phyloP scores from a whole-genome alignment of 352 stramenopile genomes.

The Pythium sp. region DNA sequence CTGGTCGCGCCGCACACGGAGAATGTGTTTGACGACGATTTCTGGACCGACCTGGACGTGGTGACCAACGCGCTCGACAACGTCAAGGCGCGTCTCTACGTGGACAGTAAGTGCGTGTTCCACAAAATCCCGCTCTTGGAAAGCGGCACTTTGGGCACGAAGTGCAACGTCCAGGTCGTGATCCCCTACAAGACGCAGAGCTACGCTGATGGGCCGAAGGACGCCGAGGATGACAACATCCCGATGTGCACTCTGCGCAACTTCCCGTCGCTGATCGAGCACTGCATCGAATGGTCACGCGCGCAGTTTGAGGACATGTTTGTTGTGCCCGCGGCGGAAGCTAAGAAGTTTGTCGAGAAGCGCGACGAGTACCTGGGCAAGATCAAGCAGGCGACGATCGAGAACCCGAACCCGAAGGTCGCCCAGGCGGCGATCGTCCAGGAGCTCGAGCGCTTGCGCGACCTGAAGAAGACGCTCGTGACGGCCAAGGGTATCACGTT shows the following conservation, averaged over 20 bases:
- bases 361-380: constrained; percentile 73
- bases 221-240: constrained; percentile 98
- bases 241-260: constrained; percentile 99
- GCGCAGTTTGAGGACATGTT: constrained; percentile 86
- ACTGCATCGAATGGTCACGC: constrained; percentile 99
- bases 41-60: constrained; percentile 87
- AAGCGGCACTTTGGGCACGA: constrained; percentile 97
- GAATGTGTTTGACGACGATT: constrained; percentile 78
- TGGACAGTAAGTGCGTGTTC: constrained; percentile 98
- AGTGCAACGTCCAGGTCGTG: constrained; percentile 95
- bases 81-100: constrained; percentile 96
- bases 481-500: constrained; percentile 58
- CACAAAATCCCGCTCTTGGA: constrained; percentile 97
- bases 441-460: constrained; percentile 67
- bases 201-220: constrained; percentile 94
- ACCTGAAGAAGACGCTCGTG: constrained; percentile 51
- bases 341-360: constrained; percentile 84
- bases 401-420: constrained; percentile 73
- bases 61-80: constrained; percentile 99
- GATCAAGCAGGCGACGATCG: constrained; percentile 61
- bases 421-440: constrained; percentile 64
- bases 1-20: constrained; percentile 78
- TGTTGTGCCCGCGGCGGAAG: constrained; percentile 74
- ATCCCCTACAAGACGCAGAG: constrained; percentile 89
- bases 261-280: constrained; percentile 94